A percentile compares a stretch with the other conserved stretches of the same genome.
Evolutionary conservation across 257 asterid species (phyloP).

Genomic region (Przewalskia tangutica): DNA sequence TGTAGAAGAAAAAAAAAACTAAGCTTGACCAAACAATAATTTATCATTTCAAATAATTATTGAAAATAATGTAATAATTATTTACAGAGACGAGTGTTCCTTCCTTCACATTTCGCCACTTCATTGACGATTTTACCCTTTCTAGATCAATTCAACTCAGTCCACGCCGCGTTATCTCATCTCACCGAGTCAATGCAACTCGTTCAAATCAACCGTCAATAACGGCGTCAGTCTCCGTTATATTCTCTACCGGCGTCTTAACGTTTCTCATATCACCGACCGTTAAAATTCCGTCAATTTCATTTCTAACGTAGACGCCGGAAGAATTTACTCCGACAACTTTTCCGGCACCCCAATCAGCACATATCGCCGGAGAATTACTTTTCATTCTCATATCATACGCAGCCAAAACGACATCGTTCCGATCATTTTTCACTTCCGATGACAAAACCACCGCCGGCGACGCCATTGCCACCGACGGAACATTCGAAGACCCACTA

Average conservation of each 20-base stretch:
- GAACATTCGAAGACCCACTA: constrained; percentile 3
- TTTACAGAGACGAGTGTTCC: not conserved
- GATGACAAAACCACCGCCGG: constrained; percentile 45
- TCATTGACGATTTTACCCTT: not conserved
- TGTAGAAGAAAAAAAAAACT: not conserved
- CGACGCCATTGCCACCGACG: constrained; percentile 12
- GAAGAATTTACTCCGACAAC: constrained; percentile 9
- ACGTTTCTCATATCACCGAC: constrained; percentile 78
- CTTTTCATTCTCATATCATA: constrained; percentile 56
- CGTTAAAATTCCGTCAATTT: constrained; percentile 36
- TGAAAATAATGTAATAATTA: not conserved
- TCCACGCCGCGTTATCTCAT: no score
- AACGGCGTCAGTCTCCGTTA: constrained; percentile 20
- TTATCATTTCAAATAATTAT: not conserved
- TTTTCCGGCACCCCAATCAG: constrained; percentile 30
- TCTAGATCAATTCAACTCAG: not conserved
- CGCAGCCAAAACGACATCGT: constrained; percentile 47
- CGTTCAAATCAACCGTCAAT: not conserved
- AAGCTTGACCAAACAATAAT: not conserved
- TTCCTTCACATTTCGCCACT: not conserved
- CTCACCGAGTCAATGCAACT: not conserved
- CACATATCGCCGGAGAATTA: constrained; percentile 39
- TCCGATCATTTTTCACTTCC: constrained; percentile 21
- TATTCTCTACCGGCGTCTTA: constrained; percentile 41
- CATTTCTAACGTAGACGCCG: constrained; percentile 54